A percentile compares a stretch with the other conserved stretches of the same genome.
phyloP scores from a whole-genome alignment of 352 stramenopile species.

The Globisporangium splendens region DNA sequence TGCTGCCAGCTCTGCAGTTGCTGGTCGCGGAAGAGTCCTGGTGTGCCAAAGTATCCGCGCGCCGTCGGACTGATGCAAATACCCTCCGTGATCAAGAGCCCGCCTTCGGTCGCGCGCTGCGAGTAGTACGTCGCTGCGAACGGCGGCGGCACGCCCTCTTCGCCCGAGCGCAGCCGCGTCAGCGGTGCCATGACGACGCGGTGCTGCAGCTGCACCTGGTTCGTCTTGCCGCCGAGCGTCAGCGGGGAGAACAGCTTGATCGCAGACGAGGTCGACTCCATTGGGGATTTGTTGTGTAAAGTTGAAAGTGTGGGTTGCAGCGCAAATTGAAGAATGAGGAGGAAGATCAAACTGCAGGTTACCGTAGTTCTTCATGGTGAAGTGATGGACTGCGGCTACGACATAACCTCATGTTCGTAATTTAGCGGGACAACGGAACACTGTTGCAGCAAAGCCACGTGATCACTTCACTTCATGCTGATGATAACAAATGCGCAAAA shows the following conservation, averaged over 20 bases:
- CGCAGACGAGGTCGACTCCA: too few species aligned
- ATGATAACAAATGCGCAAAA: too few species aligned
- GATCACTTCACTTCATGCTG: too few species aligned
- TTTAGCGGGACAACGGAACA: too few species aligned
- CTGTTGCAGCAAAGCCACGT: too few species aligned
- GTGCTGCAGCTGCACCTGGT: conserved; percentile 38
- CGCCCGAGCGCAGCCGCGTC: conserved; percentile 35
- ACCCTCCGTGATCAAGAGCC: conserved; percentile 60
- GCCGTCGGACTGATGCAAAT: conserved; percentile 44
- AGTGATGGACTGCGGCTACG: too few species aligned
- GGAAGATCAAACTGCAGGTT: too few species aligned
- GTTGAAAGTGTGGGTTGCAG: too few species aligned
- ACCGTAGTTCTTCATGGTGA: too few species aligned
- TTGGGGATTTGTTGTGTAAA: too few species aligned
- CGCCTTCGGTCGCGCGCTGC: conserved; percentile 50
- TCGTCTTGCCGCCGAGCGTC: conserved; percentile 32
- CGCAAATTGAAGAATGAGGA: too few species aligned
- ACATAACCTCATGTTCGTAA: too few species aligned
- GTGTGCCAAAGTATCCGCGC: conserved; percentile 36
- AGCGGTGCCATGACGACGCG: conserved; percentile 69
- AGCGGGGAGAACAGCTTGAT: conserved; percentile 46
- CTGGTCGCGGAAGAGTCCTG: conserved; percentile 41
- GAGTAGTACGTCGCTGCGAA: conserved; percentile 60
- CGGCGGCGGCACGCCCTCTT: conserved; percentile 27
- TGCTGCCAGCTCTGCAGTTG: conserved; percentile 57